Evolutionary conservation across 192 early-diverging fungal species (phyloP).

Genomic region (Coemansia pectinata): DNA sequence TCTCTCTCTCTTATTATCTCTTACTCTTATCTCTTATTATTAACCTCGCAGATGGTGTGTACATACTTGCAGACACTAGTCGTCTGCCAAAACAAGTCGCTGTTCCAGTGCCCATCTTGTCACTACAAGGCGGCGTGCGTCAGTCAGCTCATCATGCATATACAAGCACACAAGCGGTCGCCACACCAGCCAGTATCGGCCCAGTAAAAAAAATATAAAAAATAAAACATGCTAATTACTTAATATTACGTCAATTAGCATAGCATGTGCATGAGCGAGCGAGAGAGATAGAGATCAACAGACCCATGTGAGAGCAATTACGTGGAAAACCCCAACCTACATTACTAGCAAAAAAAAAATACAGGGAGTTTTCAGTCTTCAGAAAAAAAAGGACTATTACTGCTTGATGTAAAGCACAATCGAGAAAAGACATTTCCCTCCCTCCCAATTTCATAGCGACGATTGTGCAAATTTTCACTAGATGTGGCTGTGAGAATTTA

Average conservation of each 20-base stretch:
- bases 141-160: slow-evolving; percentile 19
- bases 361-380: no score
- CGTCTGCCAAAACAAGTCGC: neutral
- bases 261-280: neutral
- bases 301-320: no score
- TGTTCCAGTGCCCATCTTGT: slow-evolving; percentile 20
- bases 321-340: neutral
- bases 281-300: neutral
- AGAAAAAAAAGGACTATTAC: no score
- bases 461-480: no score
- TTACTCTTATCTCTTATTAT: neutral
- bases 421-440: neutral
- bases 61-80: neutral
- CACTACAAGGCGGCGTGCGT: slow-evolving; percentile 14
- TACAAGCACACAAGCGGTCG: slow-evolving; percentile 18
- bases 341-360: no score
- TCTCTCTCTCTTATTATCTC: neutral
- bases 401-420: neutral
- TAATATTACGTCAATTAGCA: neutral
- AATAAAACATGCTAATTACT: neutral
- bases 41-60: neutral
- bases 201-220: no score
- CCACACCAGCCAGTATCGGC: neutral
- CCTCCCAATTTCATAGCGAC: no score
- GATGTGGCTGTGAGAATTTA: neutral